Base-by-base conservation (phyloP, 306 rosid genomes). In the Sphenostylis stenocarpa region DNA sequence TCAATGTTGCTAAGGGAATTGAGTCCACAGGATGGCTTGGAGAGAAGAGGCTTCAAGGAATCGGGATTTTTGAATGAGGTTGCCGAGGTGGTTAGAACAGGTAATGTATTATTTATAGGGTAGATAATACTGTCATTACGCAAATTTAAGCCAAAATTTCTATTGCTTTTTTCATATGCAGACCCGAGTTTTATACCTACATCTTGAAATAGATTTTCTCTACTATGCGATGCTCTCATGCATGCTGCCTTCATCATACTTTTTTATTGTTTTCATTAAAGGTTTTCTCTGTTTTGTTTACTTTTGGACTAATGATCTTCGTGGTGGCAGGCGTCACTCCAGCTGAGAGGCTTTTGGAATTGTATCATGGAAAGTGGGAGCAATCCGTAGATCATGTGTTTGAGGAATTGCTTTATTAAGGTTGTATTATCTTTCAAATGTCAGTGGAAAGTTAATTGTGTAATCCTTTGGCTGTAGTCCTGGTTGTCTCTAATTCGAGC, bases 31-130 rank as follows among this genome's bases (percentile, higher is more conserved):
- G 97, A 92, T 79, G 99, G 99, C 67, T 81, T 96, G 89, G 97
- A 96, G 73, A 86, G 96, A 85, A 88, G 98, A 89, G 99, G 98
- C 75, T 96, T 55, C 80, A 93, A 96, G 84, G 99, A 96, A 86
- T 65, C 89, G 0, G 98, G 97, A 58, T 92, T 92, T 89, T 85
- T 96, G 84, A 96, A 96, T 80, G 99, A 79, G 77, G 97, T 96
- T 66, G 81, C 92, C 3, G 98, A 92, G 87, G 98, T 96, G 75
- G 96, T 91, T 73, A 88, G 87, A 79, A 87, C 96, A 82, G 98
- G 99, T 96, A 86, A 72, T 56, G 71, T 23, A 26, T 60, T 19
- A 38, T 60, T 43, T 67, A 24, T 53, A 66, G 57, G 61, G 52
- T 43, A 48, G 20, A 39, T 20, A 45, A 34, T 24, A 45, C 51